phyloP scores from a whole-genome alignment of 2,329 filamentous ascomycete genomes.

The Aspergillus aculeatinus region DNA sequence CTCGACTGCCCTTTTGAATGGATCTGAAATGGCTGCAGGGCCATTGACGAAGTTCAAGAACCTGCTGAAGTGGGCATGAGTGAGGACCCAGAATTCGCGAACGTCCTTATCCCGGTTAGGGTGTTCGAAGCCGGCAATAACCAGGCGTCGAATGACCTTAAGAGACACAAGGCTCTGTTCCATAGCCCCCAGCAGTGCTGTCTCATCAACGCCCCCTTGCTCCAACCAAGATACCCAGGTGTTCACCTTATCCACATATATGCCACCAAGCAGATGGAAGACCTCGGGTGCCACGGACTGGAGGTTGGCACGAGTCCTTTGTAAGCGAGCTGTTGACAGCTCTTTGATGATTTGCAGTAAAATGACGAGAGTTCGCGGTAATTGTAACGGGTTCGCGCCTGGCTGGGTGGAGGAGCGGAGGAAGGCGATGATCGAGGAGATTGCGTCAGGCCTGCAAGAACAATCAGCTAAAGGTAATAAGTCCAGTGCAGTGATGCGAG shows the following conservation, averaged over 20 bases:
- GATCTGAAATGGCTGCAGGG: conserved; percentile 54
- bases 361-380: conserved; percentile 72
- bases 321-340: conserved; percentile 74
- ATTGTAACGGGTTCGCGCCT: conserved; percentile 61
- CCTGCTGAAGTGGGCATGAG: conserved; percentile 73
- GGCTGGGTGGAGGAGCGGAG: conserved; percentile 58
- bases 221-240: conserved; percentile 65
- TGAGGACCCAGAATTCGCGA: conserved; percentile 75
- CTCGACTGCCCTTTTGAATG: conserved; percentile 65
- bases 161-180: conserved; percentile 75
- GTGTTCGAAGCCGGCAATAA: conserved; percentile 78
- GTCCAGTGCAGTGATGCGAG: too few species aligned
- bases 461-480: conserved; percentile 9
- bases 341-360: conserved; percentile 89
- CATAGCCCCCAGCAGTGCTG: conserved; percentile 62
- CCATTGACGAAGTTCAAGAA: conserved; percentile 66
- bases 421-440: conserved; percentile 58
- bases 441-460: conserved; percentile 45
- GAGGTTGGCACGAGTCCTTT: conserved; percentile 71
- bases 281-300: conserved; percentile 80
- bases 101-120: conserved; percentile 78
- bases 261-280: conserved; percentile 72
- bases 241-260: conserved; percentile 73
- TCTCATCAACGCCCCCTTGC: conserved; percentile 58
- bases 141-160: conserved; percentile 74